Base-by-base conservation (phyloP, 1,139 yeast species). In the Kluyveromyces sp. region DNA sequence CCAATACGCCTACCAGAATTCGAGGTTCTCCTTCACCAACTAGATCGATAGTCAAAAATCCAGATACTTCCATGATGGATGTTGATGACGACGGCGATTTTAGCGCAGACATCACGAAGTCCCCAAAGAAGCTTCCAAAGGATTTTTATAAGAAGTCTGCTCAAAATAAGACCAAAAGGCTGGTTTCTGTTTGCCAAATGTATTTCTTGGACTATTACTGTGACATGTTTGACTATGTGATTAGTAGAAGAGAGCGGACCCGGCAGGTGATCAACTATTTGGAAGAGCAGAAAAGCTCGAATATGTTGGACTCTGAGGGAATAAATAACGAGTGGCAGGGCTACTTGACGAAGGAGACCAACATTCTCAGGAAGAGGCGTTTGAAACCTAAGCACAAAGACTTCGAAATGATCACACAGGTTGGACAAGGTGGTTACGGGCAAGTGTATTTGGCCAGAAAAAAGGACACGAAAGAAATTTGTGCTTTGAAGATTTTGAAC, bases 351-450 rank as follows among this genome's bases (percentile, higher is more conserved):
- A 75, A 94, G 48, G 99, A 94, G 65, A 72, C 95, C 42, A 89
- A 87, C 4, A 74, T 80, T 44, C 70, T 94, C 56, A 77, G 99
- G 51, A 88, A 88, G 63, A 75, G 96, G 57, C 77, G 99, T 58
- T 74, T 87, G 50, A 87, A 88, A 65, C 95, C 96, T 39, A 86
- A 84, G 62, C 92, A 88, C 61, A 89, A 88, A 55, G 98, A 94
- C 64, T 94, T 94, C 63, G 94, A 88, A 63, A 86, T 89, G 73
- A 81, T 94, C 49, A 92, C 98, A 2, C 98, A 94, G 68, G 96
- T 94, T 30, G 98, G 99, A 20, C 98, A 94, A 70, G 99, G 99
- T 59, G 98, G 99, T 2, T 94, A 94, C 60, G 99, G 99, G 19
- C 95, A 88, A 67, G 98, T 94, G 15, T 94, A 86, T 57, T 70